phyloP scores from a whole-genome alignment of 129 eudicot species.

The Tagetes erecta region DNA sequence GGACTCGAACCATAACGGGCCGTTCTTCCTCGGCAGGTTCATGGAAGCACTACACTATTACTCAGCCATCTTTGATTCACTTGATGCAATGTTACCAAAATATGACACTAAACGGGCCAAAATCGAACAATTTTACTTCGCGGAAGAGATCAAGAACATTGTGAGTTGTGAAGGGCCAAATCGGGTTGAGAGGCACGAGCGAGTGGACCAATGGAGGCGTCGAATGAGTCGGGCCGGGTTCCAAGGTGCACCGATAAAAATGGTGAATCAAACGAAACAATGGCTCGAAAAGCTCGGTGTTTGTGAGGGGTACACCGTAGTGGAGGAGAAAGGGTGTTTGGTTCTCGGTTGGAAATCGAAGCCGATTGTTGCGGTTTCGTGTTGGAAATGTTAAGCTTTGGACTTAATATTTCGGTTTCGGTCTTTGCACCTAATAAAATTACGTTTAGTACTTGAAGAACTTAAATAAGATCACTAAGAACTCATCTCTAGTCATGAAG shows the following conservation, averaged over 20 bases:
- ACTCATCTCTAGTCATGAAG: conserved; percentile 29
- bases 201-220: conserved; percentile 83
- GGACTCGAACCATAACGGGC: conserved; percentile 77
- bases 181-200: conserved; percentile 82
- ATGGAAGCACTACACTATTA: conserved; percentile 80
- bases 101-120: conserved; percentile 68
- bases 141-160: conserved; percentile 75
- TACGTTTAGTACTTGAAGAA: not conserved
- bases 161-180: conserved; percentile 88
- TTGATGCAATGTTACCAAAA: conserved; percentile 63
- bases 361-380: conserved; percentile 81
- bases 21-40: conserved; percentile 72
- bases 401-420: not conserved
- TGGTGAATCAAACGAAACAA: conserved; percentile 46
- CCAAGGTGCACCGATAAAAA: conserved; percentile 54
- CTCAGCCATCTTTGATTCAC: conserved; percentile 73
- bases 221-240: conserved; percentile 86
- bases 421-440: conserved; percentile 16
- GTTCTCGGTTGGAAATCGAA: conserved; percentile 78
- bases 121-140: conserved; percentile 70
- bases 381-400: conserved; percentile 69
- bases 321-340: conserved; percentile 78
- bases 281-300: conserved; percentile 57
- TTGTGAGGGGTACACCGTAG: conserved; percentile 62
- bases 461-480: conserved; percentile 31